Evolutionary conservation across 768 basidiomycete genomes (phyloP).

Genomic region (Mycena leptocephala): DNA sequence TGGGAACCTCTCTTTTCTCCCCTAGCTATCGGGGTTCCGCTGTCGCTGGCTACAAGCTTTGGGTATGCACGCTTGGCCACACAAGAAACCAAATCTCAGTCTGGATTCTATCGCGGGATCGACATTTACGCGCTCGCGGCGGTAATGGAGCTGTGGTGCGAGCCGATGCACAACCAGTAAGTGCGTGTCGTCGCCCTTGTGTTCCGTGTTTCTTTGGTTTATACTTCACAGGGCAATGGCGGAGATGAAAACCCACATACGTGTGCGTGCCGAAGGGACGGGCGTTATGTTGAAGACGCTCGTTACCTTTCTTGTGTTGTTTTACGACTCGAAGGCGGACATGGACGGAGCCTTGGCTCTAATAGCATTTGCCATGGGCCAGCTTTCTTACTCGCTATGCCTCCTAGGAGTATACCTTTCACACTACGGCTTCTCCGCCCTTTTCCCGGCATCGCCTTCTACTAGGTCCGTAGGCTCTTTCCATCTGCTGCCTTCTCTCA

Average conservation of each 20-base stretch:
- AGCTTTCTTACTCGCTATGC: slow-evolving; percentile 78
- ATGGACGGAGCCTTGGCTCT: slow-evolving; percentile 68
- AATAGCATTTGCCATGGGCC: slow-evolving; percentile 90
- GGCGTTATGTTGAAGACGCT: slow-evolving; percentile 85
- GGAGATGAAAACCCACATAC: slow-evolving; percentile 75
- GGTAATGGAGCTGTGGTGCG: slow-evolving; percentile 83
- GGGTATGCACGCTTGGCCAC: slow-evolving; percentile 73
- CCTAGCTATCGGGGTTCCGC: slow-evolving; percentile 80
- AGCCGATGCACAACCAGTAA: slow-evolving; percentile 87
- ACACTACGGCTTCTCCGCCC: slow-evolving; percentile 52
- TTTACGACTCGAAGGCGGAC: slow-evolving; percentile 59
- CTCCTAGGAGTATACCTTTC: slow-evolving; percentile 72
- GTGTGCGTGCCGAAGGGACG: slow-evolving; percentile 90
- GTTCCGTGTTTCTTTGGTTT: slow-evolving; percentile 11
- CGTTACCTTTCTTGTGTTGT: slow-evolving; percentile 77
- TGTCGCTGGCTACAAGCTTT: slow-evolving; percentile 67
- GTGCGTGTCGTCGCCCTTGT: slow-evolving; percentile 39
- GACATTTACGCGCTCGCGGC: slow-evolving; percentile 83
- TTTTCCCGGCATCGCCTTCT: slow-evolving; percentile 50
- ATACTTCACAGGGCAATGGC: slow-evolving; percentile 73
- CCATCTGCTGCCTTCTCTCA: not conserved
- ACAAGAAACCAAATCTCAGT: slow-evolving; percentile 70
- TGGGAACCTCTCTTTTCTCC: slow-evolving; percentile 73
- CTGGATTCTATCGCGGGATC: slow-evolving; percentile 76
- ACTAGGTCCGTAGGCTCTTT: slow-evolving; percentile 33